phyloP scores from a whole-genome alignment of 73 alveolate species.

The Tetrahymena borealis region DNA sequence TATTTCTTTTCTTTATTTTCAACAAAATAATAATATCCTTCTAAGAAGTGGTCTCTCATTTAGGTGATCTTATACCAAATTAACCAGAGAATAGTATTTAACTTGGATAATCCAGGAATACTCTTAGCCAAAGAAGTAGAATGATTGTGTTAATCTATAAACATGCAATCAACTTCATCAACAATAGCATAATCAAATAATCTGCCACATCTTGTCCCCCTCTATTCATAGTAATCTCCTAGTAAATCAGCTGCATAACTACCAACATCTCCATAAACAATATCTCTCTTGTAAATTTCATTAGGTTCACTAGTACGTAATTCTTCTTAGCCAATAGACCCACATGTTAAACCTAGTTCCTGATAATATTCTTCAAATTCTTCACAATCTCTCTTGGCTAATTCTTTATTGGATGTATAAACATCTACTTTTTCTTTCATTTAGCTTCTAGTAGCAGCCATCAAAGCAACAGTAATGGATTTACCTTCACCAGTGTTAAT shows the following conservation, averaged over 20 bases:
- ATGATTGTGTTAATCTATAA: conserved; percentile 14
- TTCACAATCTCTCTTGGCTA: conserved; percentile 72
- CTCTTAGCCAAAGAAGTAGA: conserved; percentile 15
- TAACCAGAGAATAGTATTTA: not conserved
- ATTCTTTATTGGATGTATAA: conserved; percentile 56
- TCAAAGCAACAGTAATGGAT: conserved; percentile 53
- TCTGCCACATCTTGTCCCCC: conserved; percentile 12
- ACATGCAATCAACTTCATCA: conserved; percentile 37
- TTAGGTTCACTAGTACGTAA: conserved; percentile 10
- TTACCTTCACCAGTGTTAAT: conserved; percentile 81
- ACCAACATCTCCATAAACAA: conserved; percentile 19
- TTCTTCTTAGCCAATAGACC: conserved; percentile 5
- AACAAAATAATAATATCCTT: not conserved
- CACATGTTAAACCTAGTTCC: conserved; percentile 44
- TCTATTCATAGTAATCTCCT: conserved; percentile 10
- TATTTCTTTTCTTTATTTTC: not conserved
- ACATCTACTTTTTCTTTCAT: conserved; percentile 60
- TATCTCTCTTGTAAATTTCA: conserved; percentile 41
- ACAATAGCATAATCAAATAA: conserved; percentile 2
- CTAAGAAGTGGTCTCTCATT: not conserved
- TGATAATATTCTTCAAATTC: conserved; percentile 21
- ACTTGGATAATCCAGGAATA: not conserved
- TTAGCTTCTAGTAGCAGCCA: conserved; percentile 53
- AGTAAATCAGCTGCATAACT: conserved; percentile 10
- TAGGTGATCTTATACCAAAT: conserved; percentile 4